Base-by-base conservation (phyloP, 139 green algal genomes). In the Haematococcus lacustris region DNA sequence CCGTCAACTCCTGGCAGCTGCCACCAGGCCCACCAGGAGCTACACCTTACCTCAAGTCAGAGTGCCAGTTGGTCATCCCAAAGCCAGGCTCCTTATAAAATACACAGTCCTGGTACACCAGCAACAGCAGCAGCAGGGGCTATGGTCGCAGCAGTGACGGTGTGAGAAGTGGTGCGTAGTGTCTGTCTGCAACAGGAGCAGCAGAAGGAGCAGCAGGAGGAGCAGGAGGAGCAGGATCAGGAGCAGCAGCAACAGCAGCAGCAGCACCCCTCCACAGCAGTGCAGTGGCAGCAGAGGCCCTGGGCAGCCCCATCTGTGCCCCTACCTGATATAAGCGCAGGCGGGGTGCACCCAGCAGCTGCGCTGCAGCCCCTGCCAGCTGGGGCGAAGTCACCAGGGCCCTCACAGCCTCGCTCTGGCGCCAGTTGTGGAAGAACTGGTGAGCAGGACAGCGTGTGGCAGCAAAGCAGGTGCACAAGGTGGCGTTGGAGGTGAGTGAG, bases 81-180 rank as follows among this genome's bases (percentile, higher is more conserved):
- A 79, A 84, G 57, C 84, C 84, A 1, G 84, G 79, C 51, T 86
- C 68, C 76, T 92, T 92, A 0, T 85, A 38, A 68, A 92, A 92
- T 1, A 88, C 57, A 51, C 77, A 87, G 76, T 82, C 77, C 76
- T 87, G 82, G 1, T 25, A 3, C 30, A 7, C 9, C 43, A 9
- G 17, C 9, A 9, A 9, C 43, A 17, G 43, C 43, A 53, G 43
- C 43, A 17, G 9, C 9, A 28, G 43, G 9, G 9, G 9, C 9
- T 17, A 9, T 53, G 43, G 9, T 9, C 43, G n/a, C n/a, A n/a
- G n/a, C n/a, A n/a, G n/a, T n/a, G n/a, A n/a, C n/a, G n/a, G n/a
- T n/a, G n/a, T n/a, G n/a, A n/a, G n/a, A n/a, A n/a, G n/a, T n/a
- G n/a, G n/a, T n/a, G n/a, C n/a, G n/a, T n/a, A n/a, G n/a, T n/a